Evolutionary conservation across 441 rosid genomes (phyloP), one percentile per base, ranked within the genome.

Genomic region (Syzygium syzygioides): DNA sequence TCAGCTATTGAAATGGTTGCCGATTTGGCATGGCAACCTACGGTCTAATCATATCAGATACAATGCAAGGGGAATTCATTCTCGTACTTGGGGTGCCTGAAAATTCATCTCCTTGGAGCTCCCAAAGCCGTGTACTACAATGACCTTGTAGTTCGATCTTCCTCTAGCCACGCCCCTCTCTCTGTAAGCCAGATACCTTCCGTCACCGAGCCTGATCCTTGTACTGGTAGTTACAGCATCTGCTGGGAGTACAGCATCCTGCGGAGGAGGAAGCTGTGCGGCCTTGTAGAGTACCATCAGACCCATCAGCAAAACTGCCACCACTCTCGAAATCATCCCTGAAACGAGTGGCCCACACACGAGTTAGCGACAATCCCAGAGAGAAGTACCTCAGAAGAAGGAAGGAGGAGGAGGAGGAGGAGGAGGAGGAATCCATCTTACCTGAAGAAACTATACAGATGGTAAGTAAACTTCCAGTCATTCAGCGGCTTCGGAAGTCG

Each of bases 31-130:
- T 32, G 76, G 41, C 41, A 30, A 32, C 76, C 76, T 17, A 23
- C n/a, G 41, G n/a, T 45, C 52, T 76, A 20, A 76, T 76, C n/a
- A 76, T 25, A 76, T 76, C 52, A 76, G 52, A 76, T 41, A 3
- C 9, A 37, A 6, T 76, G n/a, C 83, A 41, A 41, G 52, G 52
- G 52, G 83, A 25, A 12, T 37, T 76, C n/a, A 3, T 76, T 28
- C 83, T 76, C 62, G 87, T 85, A 85, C 87, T 59, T 85, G 87
- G 62, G 87, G 62, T 37, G 62, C 87, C 50, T 55, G 87, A n/a
- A 85, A 85, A 26, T 10, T 34, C 66, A 85, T 85, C 52, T 85
- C 87, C 87, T 85, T 85, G 57, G 87, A 85, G 62, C 87, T 85
- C 30, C 64, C 87, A 59, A 85, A 85, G 13, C 87, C 87, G 41